A percentile compares a stretch with the other conserved stretches of the same genome.
Evolutionary conservation across 2,329 filamentous ascomycete genomes (phyloP).

Genomic region (Neonectria faginata): DNA sequence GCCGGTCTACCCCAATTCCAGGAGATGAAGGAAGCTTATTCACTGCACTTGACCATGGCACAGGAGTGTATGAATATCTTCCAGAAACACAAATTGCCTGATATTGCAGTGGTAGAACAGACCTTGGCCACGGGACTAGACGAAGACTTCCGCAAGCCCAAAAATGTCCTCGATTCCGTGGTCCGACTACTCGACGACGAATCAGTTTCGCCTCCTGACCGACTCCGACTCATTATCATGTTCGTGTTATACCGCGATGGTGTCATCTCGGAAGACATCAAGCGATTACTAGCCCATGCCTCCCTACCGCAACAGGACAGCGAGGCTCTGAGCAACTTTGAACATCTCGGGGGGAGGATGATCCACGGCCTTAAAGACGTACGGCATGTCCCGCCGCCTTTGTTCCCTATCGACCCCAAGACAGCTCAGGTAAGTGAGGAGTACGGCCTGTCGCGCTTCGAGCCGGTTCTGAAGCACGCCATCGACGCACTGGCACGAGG

Average conservation of each 20-base stretch:
- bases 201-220: conserved; percentile 75
- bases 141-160: conserved; percentile 91
- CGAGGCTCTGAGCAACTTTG: conserved; percentile 80
- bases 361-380: conserved; percentile 79
- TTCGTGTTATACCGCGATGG: conserved; percentile 91
- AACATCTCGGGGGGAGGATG: conserved; percentile 82
- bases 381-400: conserved; percentile 70
- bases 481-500: conserved; percentile 80
- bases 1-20: conserved; percentile 94
- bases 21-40: conserved; percentile 94
- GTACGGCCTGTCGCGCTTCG: conserved; percentile 87
- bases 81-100: conserved; percentile 83
- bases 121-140: conserved; percentile 91
- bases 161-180: conserved; percentile 86
- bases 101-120: conserved; percentile 90
- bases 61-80: conserved; percentile 97
- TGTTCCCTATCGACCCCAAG: conserved; percentile 78
- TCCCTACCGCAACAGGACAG: conserved; percentile 79
- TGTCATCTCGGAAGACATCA: conserved; percentile 83
- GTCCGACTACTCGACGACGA: conserved; percentile 91
- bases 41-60: conserved; percentile 94
- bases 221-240: conserved; percentile 85
- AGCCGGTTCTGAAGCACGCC: conserved; percentile 83
- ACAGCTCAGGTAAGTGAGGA: conserved; percentile 73
- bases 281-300: conserved; percentile 86